These are phyloP conservation scores for Didymella exigua DNA, from an alignment of 2,329 filamentous ascomycete genomes.

Conservation along the genomic window DNA sequence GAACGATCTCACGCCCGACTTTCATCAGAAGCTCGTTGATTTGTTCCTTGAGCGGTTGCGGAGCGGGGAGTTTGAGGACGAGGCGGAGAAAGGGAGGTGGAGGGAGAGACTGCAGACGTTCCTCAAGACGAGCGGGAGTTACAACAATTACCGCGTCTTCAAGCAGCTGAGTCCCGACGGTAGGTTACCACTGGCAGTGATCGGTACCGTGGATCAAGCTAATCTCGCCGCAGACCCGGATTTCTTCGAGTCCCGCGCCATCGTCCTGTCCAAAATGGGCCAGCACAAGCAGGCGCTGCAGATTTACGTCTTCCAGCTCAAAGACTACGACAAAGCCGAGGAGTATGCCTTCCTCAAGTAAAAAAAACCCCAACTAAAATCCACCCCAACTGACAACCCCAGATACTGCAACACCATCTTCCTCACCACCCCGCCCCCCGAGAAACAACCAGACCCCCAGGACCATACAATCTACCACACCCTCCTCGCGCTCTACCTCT, in stretches of 20 bases:
- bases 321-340: constrained; percentile 87
- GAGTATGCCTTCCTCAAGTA: constrained; percentile 65
- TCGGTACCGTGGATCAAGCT: no score
- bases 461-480: constrained; percentile 88
- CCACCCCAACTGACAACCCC: constrained; percentile 56
- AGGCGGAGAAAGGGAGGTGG: constrained; percentile 52
- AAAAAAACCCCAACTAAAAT: neutral
- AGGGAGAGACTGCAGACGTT: constrained; percentile 75
- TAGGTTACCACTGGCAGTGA: constrained; percentile 57
- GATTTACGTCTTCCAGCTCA: constrained; percentile 94
- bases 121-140: constrained; percentile 75
- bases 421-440: constrained; percentile 52
- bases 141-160: constrained; percentile 80
- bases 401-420: constrained; percentile 84
- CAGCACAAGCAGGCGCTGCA: constrained; percentile 94
- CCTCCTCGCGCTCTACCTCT: constrained; percentile 85
- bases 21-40: constrained; percentile 83
- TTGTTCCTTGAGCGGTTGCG: constrained; percentile 67
- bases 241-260: constrained; percentile 88
- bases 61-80: constrained; percentile 36
- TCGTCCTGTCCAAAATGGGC: constrained; percentile 92
- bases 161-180: constrained; percentile 78
- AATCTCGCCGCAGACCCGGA: constrained; percentile 80
- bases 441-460: constrained; percentile 52
- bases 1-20: constrained; percentile 80